Evolutionary conservation across 768 basidiomycete genomes (phyloP).

Genomic region (Lentinula guzmanii): DNA sequence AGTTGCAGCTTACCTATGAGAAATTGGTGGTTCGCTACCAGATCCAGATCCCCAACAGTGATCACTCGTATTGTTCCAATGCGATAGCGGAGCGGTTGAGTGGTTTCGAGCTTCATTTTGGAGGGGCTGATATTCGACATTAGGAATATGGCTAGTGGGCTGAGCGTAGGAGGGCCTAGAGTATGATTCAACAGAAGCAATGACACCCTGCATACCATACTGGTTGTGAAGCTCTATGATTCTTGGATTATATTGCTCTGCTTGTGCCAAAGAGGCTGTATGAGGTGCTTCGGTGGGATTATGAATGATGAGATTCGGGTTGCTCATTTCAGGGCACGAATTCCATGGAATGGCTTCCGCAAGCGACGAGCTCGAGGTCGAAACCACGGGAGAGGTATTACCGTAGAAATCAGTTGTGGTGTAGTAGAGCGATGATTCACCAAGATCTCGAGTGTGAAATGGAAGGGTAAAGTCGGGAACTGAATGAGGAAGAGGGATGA

Average conservation of each 20-base stretch:
- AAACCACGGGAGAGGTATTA: background rate
- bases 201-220: slow-evolving; percentile 1
- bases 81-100: background rate
- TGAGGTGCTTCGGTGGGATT: background rate
- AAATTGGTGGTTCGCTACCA: background rate
- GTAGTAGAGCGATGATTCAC: background rate
- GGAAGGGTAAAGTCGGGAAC: background rate
- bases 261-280: background rate
- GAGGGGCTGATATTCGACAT: background rate
- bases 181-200: slow-evolving; percentile 4
- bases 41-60: background rate
- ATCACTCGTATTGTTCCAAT: background rate
- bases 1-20: background rate
- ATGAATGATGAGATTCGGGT: background rate
- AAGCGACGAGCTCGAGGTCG: background rate
- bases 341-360: background rate
- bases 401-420: background rate
- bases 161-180: background rate
- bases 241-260: background rate
- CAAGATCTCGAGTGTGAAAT: background rate
- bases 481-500: background rate
- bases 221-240: background rate
- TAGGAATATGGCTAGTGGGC: background rate
- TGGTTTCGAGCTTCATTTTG: background rate
- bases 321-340: background rate